Evolutionary conservation across 164 flowering plant genomes (phyloP), one percentile per base, ranked within the genome.

Genomic region (Liriodendron chinense): DNA sequence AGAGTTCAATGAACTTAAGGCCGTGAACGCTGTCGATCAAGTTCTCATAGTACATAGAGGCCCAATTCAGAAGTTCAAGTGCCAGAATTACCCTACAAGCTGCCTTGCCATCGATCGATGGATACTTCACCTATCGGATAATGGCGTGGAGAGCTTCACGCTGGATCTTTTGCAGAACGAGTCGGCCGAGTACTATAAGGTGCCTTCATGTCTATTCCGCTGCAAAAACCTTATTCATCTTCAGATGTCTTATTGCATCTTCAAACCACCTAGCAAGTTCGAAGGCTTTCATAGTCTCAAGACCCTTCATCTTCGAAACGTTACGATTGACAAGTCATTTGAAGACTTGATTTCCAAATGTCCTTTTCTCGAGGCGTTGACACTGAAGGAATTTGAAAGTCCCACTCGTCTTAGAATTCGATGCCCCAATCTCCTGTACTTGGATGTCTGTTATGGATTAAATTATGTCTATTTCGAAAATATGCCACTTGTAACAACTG

Each of bases 81-180:
- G 90, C 48, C 76, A 82, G 1, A 79, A 78, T 0, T 56, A 70
- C 74, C 67, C 87, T 77, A 85, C 71, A 68, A 73, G 79, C 73
- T 84, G 83, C 34, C 84, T 91, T 0, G 91, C 88, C 72, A 81
- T 92, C 10, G 92, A 90, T 75, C 92, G 86, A 56, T 92, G 97
- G 94, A 66, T 92, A 9, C 86, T 88, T 66, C 84, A 83, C 72
- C 88, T 92, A 21, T 88, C 92, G 2, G 82, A 89, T 72, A 82
- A 74, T 56, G 89, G 75, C 65, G 71, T 90, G n/a, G 85, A 80
- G 62, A 90, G 89, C 70, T 76, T 92, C 57, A 26, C 78, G 68
- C 82, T 90, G 66, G 87, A 90, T 56, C 65, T 89, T 66, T 87
- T 86, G 16, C 88, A 89, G 47, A 85, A 81, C 0, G 86, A 83